Evolutionary conservation across 2,329 filamentous ascomycete genomes (phyloP).

Genomic region (Alternaria panax): DNA sequence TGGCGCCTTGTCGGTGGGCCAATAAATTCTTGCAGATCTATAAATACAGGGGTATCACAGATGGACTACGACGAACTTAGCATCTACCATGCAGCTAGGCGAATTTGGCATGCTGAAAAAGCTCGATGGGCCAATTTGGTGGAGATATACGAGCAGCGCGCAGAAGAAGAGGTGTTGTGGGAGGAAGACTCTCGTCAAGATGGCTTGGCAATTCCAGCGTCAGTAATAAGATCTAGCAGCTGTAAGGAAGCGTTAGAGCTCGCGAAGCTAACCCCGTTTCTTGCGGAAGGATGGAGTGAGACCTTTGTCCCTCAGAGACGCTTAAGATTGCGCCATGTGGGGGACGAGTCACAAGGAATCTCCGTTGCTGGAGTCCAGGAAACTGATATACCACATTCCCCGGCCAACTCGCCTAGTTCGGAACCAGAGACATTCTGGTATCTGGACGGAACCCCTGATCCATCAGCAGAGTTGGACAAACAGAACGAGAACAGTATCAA

Average conservation of each 20-base stretch:
- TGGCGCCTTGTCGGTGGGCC: slow-evolving; percentile 4
- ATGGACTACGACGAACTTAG: not conserved
- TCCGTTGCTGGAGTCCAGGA: not conserved
- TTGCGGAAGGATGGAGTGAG: slow-evolving; percentile 4
- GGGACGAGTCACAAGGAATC: not conserved
- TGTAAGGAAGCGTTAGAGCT: not conserved
- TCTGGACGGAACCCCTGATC: not conserved
- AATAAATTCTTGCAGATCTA: not conserved
- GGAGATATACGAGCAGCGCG: not conserved
- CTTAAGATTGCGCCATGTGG: not conserved
- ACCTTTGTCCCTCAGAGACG: not conserved
- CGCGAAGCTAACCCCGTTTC: not conserved
- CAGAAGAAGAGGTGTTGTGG: not conserved
- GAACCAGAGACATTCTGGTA: not conserved
- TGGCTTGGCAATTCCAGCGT: not conserved
- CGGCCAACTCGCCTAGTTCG: fast-evolving
- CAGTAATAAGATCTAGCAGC: not conserved
- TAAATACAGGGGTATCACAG: not conserved
- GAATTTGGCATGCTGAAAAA: slow-evolving; percentile 6
- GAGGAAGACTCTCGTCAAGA: not conserved
- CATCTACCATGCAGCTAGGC: not conserved
- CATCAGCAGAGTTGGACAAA: not conserved
- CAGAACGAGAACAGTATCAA: not conserved
- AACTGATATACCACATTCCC: not conserved
- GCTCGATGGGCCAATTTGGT: slow-evolving; percentile 5